Percentiles rank a stretch among this genome's conserved stretches.
phyloP scores from a whole-genome alignment of 1,284 basidiomycete genomes.

The Melampsora abietis-canadensis region DNA sequence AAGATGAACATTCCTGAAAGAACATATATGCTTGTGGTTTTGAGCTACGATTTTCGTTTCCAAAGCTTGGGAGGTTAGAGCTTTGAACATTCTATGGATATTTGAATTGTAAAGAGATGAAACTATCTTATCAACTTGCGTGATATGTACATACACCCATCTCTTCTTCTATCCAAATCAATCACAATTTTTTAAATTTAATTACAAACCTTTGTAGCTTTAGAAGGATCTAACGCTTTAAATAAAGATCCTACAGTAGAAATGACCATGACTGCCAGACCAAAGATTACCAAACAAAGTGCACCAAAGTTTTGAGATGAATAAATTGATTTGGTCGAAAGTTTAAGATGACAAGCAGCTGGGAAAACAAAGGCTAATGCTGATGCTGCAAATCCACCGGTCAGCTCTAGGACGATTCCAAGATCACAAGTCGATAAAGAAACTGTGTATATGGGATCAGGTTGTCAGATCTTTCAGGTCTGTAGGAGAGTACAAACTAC shows the following conservation, averaged over 20 bases:
- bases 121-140: too few relatives aligned
- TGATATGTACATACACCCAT: background rate
- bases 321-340: constrained; percentile 25
- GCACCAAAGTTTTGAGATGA: constrained; percentile 21
- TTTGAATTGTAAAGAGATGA: too few relatives aligned
- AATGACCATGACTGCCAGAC: constrained; percentile 32
- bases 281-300: constrained; percentile 18
- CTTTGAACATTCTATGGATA: too few relatives aligned
- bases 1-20: too few relatives aligned
- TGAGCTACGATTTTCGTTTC: too few relatives aligned
- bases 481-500: background rate
- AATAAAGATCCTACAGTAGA: constrained; percentile 20
- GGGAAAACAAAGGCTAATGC: constrained; percentile 41
- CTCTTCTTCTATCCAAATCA: background rate
- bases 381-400: constrained; percentile 67
- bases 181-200: background rate
- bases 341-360: constrained; percentile 39
- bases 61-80: too few relatives aligned
- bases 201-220: constrained; percentile 28
- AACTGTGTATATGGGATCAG: constrained; percentile 59
- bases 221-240: constrained; percentile 26
- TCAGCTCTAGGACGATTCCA: constrained; percentile 94
- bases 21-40: too few relatives aligned
- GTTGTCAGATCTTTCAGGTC: background rate
- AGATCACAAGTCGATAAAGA: constrained; percentile 91